Evolutionary conservation across 352 stramenopile species (phyloP).

Genomic region (Aphanomyces stellatus): DNA sequence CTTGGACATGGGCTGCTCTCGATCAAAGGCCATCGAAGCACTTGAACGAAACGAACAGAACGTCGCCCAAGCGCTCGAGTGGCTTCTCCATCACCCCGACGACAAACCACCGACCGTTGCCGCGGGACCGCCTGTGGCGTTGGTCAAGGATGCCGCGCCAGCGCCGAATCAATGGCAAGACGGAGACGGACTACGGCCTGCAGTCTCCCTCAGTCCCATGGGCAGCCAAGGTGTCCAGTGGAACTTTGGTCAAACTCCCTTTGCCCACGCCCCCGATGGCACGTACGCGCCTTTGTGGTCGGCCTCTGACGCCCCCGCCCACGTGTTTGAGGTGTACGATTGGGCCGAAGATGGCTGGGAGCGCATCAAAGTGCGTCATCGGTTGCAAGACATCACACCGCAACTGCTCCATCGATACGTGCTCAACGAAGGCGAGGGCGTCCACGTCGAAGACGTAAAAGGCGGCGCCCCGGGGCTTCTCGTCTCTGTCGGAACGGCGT

Average conservation of each 20-base stretch:
- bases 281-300: background rate
- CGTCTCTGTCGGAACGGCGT: background rate
- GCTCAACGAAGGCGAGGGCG: constrained; percentile 45
- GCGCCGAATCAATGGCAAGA: constrained; percentile 4
- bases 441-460: constrained; percentile 32
- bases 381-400: constrained; percentile 43
- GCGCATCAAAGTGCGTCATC: constrained; percentile 43
- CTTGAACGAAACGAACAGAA: constrained; percentile 25
- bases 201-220: constrained; percentile 34
- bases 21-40: constrained; percentile 31
- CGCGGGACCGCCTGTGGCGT: background rate
- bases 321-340: constrained; percentile 53
- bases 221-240: constrained; percentile 59
- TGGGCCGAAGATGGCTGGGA: constrained; percentile 38
- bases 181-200: background rate
- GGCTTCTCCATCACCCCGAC: constrained; percentile 28
- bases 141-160: background rate
- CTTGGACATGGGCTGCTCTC: constrained; percentile 39
- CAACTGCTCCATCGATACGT: constrained; percentile 47
- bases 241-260: constrained; percentile 57
- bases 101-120: background rate
- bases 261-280: constrained; percentile 15
- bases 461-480: background rate
- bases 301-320: constrained; percentile 22
- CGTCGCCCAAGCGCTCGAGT: constrained; percentile 30